Percentiles rank a stretch among this genome's conserved stretches.
These are phyloP conservation scores for Trichoderma sp. DNA, from an alignment of 2,329 filamentous ascomycete species.

Conservation along the genomic window DNA sequence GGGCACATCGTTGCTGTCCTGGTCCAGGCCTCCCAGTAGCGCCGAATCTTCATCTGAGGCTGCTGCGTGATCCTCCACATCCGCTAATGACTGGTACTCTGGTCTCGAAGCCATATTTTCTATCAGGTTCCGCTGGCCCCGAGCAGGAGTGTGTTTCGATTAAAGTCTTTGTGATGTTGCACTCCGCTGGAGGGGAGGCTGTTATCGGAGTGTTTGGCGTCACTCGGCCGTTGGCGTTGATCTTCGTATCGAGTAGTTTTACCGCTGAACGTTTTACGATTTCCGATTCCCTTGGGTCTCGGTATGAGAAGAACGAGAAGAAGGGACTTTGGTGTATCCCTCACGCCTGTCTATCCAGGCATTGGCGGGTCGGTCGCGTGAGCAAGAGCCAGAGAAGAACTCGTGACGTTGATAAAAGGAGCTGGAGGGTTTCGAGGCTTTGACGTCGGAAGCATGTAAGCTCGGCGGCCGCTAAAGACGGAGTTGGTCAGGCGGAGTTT, in stretches of 20 bases:
- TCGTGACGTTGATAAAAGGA: not conserved
- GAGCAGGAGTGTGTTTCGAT: not conserved
- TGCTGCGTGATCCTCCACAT: not conserved
- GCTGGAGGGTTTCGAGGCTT: not conserved
- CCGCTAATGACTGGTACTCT: conserved; percentile 36
- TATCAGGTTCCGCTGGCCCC: not conserved
- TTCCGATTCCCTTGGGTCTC: not conserved
- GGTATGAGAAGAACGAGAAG: not conserved
- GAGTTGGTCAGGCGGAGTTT: not conserved
- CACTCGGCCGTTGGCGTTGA: not conserved
- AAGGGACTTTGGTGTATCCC: not conserved
- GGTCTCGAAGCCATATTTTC: not conserved
- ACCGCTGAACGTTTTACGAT: not conserved
- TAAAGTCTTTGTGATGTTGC: not conserved
- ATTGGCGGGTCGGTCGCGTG: conserved; percentile 12
- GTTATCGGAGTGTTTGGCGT: not conserved
- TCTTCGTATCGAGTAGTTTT: not conserved
- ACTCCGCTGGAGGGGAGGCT: not conserved
- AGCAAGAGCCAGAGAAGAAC: not conserved
- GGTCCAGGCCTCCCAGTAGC: conserved; percentile 24
- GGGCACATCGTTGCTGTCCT: conserved; percentile 44
- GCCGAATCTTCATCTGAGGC: conserved; percentile 14
- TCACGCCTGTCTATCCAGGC: not conserved
- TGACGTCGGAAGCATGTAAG: not conserved
- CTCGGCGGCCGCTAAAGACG: conserved; percentile 1